Conservation (phyloP, 164 flowering plant genomes). For the Nymphaea colorata region DNA sequence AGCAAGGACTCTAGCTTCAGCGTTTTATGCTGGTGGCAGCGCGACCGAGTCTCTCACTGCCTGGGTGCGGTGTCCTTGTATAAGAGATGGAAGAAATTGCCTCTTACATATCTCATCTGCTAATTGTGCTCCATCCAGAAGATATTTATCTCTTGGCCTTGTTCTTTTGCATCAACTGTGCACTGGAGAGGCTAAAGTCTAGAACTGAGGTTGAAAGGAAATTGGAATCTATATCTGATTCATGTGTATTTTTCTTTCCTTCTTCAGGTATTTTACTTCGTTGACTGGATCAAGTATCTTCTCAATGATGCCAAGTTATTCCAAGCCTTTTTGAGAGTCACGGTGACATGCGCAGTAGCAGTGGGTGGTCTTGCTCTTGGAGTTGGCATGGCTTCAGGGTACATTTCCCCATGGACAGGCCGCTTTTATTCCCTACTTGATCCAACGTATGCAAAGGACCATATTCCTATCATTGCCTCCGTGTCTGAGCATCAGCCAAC, state of each 20-base stretch:
- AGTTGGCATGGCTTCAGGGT: constrained; percentile 91
- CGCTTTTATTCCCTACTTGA: constrained; percentile 93
- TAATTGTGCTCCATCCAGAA: too few relatives aligned
- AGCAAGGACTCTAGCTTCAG: too few relatives aligned
- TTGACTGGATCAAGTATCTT: constrained; percentile 82
- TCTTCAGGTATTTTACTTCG: constrained; percentile 81
- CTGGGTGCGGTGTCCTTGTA: too few relatives aligned
- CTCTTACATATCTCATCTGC: too few relatives aligned
- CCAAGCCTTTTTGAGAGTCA: constrained; percentile 76
- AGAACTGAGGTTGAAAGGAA: neutral
- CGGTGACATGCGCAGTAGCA: constrained; percentile 60
- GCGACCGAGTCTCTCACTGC: too few relatives aligned
- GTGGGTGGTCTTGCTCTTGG: constrained; percentile 78
- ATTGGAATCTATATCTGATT: neutral
- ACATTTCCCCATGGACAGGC: constrained; percentile 98
- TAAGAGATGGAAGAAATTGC: too few relatives aligned
- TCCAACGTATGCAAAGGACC: constrained; percentile 98
- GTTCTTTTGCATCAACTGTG: too few relatives aligned
- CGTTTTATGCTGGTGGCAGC: too few relatives aligned
- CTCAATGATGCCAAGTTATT: constrained; percentile 68
- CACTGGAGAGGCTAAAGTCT: too few relatives aligned
- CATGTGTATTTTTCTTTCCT: neutral
- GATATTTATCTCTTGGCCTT: too few relatives aligned
- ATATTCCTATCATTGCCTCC: constrained; percentile 96
- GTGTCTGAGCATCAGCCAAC: constrained; percentile 99